Base-by-base conservation (phyloP, 371 early-diverging fungal genomes). In the Mortierella sp. region DNA sequence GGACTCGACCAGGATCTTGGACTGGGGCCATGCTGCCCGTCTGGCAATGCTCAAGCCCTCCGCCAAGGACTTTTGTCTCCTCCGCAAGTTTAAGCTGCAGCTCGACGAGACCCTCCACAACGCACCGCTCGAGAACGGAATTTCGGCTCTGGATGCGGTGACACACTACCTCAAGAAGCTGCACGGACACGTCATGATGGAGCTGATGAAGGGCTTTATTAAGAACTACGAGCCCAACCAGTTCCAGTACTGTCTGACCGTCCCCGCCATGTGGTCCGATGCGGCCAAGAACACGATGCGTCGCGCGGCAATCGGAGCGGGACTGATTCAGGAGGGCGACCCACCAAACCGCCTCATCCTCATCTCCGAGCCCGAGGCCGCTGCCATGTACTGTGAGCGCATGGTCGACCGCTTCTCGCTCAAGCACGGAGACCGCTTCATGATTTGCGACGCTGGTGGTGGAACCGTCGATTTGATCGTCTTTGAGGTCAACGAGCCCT, bases 361-460 rank as follows among this genome's bases (percentile, higher is more conserved):
- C 1, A 89, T 88, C 70, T 85, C 85, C n/a, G 89, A 89, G 53
- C 89, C 89, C 64, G 89, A 89, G 79, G 89, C 89, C n/a, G 89
- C 89, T 14, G 89, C 89, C 19, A 82, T 89, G 73, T 89, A 89
- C 76, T 89, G 89, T 66, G 87, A 89, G 74, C 82, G 88, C 48
- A 89, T 86, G 68, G 87, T 87, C 22, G 89, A 89, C 44, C 87
- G 85, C 26, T 89, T 89, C 70, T 86, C 87, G 44, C 73, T 89
- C 48, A 86, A 79, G 58, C 86, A 87, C 44, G 85, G 85, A 6
- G 88, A 89, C 48, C 85, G 85, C 14, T 91, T 91, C 77, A 90
- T 91, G 88, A 90, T 91, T 67, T 90, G 90, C 73, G 92, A 91
- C 83, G 91, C 91, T 41, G 92, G 92, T 83, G 92, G 92, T 80